phyloP scores from a whole-genome alignment of 2,329 filamentous ascomycete genomes.

The Drechslerella stenobrocha region DNA sequence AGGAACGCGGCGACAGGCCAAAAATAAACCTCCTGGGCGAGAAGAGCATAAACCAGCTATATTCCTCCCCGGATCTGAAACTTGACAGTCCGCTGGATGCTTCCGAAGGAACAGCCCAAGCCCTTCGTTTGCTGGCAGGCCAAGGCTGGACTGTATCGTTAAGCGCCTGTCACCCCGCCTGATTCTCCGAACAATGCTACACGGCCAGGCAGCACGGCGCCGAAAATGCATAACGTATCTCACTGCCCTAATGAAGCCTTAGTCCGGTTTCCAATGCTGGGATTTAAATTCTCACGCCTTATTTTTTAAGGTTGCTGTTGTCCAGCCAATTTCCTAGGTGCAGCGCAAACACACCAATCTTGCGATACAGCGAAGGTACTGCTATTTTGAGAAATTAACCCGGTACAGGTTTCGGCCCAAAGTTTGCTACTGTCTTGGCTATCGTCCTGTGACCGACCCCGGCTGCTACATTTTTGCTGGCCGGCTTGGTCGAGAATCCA shows the following conservation, averaged over 20 bases:
- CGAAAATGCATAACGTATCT: not conserved
- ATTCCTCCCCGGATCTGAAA: conserved; percentile 28
- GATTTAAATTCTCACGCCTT: not conserved
- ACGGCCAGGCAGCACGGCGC: conserved; percentile 5
- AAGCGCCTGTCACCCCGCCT: conserved; percentile 30
- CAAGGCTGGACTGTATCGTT: conserved; percentile 15
- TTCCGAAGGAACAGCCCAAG: conserved; percentile 21
- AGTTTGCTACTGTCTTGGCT: too few relatives aligned
- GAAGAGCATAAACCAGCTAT: conserved; percentile 27
- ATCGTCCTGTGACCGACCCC: not conserved
- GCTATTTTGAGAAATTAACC: conserved; percentile 1
- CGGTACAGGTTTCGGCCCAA: not conserved
- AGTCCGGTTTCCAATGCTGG: too few relatives aligned
- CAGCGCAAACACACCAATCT: too few relatives aligned
- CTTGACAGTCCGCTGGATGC: conserved; percentile 16
- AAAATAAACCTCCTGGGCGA: conserved; percentile 34
- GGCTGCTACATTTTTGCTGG: not conserved
- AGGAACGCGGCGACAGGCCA: conserved; percentile 17
- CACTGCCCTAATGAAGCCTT: too few relatives aligned
- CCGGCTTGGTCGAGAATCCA: too few relatives aligned
- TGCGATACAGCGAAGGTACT: not conserved
- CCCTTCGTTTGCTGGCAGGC: conserved; percentile 13
- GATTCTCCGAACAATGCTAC: not conserved
- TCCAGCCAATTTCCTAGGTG: not conserved
- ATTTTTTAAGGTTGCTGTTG: not conserved